Percentiles rank a stretch among this genome's conserved stretches.
Evolutionary conservation across 257 asterid genomes (phyloP).

Genomic region (Mitragyna speciosa): DNA sequence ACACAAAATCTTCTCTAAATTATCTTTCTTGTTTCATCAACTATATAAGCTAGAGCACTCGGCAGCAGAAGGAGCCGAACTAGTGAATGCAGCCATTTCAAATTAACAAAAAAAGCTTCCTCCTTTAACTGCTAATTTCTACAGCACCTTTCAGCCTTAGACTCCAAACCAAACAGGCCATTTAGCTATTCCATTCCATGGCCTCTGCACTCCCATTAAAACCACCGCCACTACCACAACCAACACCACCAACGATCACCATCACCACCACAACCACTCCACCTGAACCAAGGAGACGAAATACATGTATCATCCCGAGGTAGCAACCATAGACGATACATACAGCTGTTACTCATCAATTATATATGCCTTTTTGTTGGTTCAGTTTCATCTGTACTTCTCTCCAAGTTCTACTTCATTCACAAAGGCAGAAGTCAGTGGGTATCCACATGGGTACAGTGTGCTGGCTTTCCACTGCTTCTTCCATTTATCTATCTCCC

Average conservation of each 20-base stretch:
- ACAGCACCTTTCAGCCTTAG: not conserved
- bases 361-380: conserved; percentile 47
- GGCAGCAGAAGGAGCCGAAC: conserved; percentile 9
- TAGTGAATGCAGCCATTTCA: conserved; percentile 17
- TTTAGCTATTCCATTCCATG: not conserved
- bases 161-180: conserved; percentile 1
- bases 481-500: conserved; percentile 46
- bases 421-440: conserved; percentile 69
- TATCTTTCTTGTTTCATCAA: too few relatives aligned
- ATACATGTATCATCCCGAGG: not conserved
- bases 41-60: not conserved
- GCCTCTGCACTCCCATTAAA: not conserved
- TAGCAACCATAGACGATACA: conserved; percentile 31
- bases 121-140: not conserved
- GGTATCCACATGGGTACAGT: conserved; percentile 71
- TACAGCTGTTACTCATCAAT: conserved; percentile 38
- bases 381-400: conserved; percentile 44
- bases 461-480: conserved; percentile 72
- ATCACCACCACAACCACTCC: not conserved
- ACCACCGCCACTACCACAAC: not conserved
- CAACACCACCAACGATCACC: not conserved
- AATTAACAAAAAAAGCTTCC: not conserved
- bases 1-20: too few relatives aligned
- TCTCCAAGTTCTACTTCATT: conserved; percentile 64
- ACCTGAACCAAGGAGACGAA: not conserved